Evolutionary conservation across 2,329 filamentous ascomycete species (phyloP).

Genomic region (Colletotrichum melonis): DNA sequence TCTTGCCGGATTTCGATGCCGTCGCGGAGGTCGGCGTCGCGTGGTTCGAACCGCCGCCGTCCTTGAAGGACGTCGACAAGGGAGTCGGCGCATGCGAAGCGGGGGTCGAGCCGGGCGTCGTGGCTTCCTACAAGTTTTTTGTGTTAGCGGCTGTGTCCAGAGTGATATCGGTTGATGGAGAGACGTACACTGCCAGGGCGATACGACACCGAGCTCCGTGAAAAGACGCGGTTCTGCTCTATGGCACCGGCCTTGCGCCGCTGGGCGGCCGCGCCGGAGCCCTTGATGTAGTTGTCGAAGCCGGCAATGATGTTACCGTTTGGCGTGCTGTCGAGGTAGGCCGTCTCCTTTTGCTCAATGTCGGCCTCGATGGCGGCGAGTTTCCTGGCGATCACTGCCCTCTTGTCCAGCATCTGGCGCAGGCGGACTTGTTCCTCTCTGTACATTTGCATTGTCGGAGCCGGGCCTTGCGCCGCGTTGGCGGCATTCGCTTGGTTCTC

Average conservation of each 20-base stretch:
- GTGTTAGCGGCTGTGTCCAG: neutral
- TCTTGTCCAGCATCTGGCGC: conserved; percentile 59
- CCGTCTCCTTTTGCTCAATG: conserved; percentile 85
- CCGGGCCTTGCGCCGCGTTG: conserved; percentile 38
- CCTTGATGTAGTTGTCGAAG: conserved; percentile 99
- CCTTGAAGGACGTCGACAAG: conserved; percentile 64
- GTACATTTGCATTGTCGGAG: conserved; percentile 58
- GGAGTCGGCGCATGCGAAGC: conserved; percentile 65
- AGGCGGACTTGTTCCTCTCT: conserved; percentile 61
- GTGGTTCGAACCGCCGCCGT: conserved; percentile 58
- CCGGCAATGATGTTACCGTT: conserved; percentile 96
- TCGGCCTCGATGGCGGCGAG: conserved; percentile 72
- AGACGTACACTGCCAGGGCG: conserved; percentile 48
- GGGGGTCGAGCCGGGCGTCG: conserved; percentile 57
- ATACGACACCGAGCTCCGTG: conserved; percentile 72
- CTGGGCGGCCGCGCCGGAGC: conserved; percentile 72
- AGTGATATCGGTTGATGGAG: too few species aligned
- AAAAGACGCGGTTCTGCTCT: conserved; percentile 81
- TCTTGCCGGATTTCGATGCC: conserved; percentile 55
- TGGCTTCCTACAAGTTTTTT: conserved; percentile 49
- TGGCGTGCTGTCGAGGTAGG: conserved; percentile 91
- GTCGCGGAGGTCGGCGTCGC: conserved; percentile 67
- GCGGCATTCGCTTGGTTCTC: conserved; percentile 31
- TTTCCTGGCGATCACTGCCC: conserved; percentile 45
- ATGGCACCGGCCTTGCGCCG: conserved; percentile 73